Base-by-base conservation (phyloP, 129 eudicot genomes). In the Artemisia annua region DNA sequence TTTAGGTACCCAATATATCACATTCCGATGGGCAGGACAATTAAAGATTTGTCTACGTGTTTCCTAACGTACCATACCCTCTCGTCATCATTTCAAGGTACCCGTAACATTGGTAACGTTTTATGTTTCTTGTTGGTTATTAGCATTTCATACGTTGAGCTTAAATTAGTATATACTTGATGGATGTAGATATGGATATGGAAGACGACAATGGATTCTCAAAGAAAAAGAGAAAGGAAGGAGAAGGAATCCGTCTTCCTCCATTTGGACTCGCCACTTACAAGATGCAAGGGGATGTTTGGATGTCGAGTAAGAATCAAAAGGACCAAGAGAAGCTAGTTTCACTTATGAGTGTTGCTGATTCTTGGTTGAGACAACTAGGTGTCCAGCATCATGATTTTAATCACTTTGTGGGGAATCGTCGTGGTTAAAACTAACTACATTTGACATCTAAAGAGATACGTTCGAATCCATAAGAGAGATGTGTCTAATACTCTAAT, bases 51-150 rank as follows among this genome's bases (percentile, higher is more conserved):
- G 83, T 87, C 91, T 35, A 84, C 97, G n/a, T 88, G 97, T 82
- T 92, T 92, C 66, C 80, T 92, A 46, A 84, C 97, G 7, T 92
- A 88, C 86, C 97, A 92, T 85, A 92, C 97, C 12, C 85, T 92
- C 54, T 91, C 97, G 1, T 91, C 97, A 4, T 88, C 97, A 32
- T 91, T 91, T 79, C 97, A 91, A 91, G 97, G 97, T 88, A 78
- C 58, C 11, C 11, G 26, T n/a, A 7, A 13, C n/a, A 10, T 46
- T 24, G n/a, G 5, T 53, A 4, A 51, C 32, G 4, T 26, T 61
- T n/a, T 30, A 52, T 7, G 0, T 51, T 2, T 8, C 14, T 16
- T 13, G 32, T 20, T 57, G 11, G 2, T 3, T 26, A 49, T 52
- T 19, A 39, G 46, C 49, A 9, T 61, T 71, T 62, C 55, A 30